phyloP scores from a whole-genome alignment of 441 rosid species.

The Pelargonium exstipulatum region DNA sequence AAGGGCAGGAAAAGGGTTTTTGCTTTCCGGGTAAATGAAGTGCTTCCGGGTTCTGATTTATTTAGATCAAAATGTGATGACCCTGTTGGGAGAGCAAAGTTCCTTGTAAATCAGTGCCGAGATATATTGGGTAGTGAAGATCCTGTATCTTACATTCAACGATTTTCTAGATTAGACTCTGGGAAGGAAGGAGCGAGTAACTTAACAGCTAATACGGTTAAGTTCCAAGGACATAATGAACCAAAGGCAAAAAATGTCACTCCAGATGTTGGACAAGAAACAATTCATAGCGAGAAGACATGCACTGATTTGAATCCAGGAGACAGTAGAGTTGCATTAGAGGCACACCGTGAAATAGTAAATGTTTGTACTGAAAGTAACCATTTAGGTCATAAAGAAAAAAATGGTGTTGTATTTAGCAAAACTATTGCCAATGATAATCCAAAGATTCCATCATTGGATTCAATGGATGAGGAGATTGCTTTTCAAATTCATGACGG shows the following conservation, averaged over 20 bases:
- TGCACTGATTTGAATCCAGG: neutral
- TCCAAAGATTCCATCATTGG: conserved; percentile 11
- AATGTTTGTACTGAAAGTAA: conserved; percentile 21
- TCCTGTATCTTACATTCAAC: conserved; percentile 48
- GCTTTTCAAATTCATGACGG: conserved; percentile 17
- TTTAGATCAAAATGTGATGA: conserved; percentile 22
- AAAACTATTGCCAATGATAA: conserved; percentile 12
- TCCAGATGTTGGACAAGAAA: conserved; percentile 23
- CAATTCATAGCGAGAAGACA: conserved; percentile 14
- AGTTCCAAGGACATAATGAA: conserved; percentile 23
- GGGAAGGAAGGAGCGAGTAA: conserved; percentile 22
- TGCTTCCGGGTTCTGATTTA: conserved; percentile 22
- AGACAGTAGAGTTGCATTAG: conserved; percentile 19
- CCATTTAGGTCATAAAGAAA: conserved; percentile 22
- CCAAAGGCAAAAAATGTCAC: conserved; percentile 20
- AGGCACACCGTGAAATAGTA: conserved; percentile 15
- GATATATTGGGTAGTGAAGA: conserved; percentile 49
- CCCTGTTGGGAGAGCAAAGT: conserved; percentile 34
- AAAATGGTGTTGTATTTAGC: conserved; percentile 19
- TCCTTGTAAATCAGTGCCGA: conserved; percentile 45
- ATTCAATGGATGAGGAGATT: conserved; percentile 20
- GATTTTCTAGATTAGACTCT: conserved; percentile 27
- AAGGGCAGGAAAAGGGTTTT: conserved; percentile 64
- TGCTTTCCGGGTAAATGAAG: conserved; percentile 40
- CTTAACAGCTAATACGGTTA: conserved; percentile 13